Evolutionary conservation across 1,284 basidiomycete species (phyloP), one percentile per base, ranked within the genome.

Genomic region (Cryptococcus deneoformans): DNA sequence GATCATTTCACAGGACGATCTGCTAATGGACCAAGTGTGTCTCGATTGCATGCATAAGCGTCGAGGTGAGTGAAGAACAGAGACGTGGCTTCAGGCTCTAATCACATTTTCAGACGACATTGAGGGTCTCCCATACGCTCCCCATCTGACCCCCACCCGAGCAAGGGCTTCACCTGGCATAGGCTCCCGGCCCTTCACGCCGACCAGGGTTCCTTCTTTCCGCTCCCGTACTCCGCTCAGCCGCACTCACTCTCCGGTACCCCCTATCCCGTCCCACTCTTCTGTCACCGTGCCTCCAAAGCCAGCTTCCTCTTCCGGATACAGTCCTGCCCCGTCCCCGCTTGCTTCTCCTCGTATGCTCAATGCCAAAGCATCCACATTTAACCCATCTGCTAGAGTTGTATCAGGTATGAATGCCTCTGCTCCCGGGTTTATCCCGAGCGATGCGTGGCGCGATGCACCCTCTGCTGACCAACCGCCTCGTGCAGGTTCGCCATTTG

Each of bases 301-400:
- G n/a, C 54, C 36, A 77, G 80, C 9, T 80, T 81, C 59, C 69
- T 14, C 79, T 79, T 60, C 79, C 78, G 88, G 87, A 71, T 83
- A 66, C 50, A 60, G 68, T 12, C 65, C 73, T 10, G 79, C 82
- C 3, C 80, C 80, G 76, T 75, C 86, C 75, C 76, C 83, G 76
- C 71, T 82, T 16, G 79, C 80, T 0, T 83, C 82, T 2, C 82
- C 84, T 16, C 79, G 81, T 10, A 74, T 82, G 34, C 80, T 87
- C 46, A 87, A 82, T 60, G 86, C 86, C 48, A 87, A 87, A 73
- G 86, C 86, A 1, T 78, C 80, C 29, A 83, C 86, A 63, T 87
- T 87, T 70, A 83, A 80, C 61, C 86, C 86, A 24, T 83, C 89
- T 6, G 87, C 89, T 1, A 82, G 89, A 24, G 82, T 84, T 2